phyloP scores from a whole-genome alignment of 257 asterid genomes.

The Agastache rugosa region DNA sequence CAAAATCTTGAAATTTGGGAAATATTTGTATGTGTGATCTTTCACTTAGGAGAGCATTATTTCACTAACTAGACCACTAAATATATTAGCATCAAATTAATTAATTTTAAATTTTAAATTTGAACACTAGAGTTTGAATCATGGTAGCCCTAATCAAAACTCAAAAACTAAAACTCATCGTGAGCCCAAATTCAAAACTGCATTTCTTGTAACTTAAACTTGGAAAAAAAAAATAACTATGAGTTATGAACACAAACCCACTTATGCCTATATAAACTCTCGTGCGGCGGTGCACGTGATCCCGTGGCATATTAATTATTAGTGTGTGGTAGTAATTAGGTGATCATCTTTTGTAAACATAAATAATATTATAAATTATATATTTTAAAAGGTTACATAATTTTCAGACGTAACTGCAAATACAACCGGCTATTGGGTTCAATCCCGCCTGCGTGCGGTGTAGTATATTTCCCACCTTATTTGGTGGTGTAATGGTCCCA shows the following conservation, averaged over 20 bases:
- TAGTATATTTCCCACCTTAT: too few relatives aligned
- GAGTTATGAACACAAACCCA: not conserved
- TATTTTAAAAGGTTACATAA: not conserved
- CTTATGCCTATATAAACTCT: not conserved
- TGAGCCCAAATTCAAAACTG: not conserved
- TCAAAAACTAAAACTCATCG: not conserved
- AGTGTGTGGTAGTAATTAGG: not conserved
- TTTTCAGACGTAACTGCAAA: not conserved
- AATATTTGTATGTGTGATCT: not conserved
- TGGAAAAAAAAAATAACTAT: too few relatives aligned
- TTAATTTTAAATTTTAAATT: not conserved
- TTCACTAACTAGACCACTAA: not conserved
- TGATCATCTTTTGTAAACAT: not conserved
- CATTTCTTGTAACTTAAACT: not conserved
- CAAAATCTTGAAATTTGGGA: too few relatives aligned
- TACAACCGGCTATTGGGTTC: too few relatives aligned
- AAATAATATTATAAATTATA: too few relatives aligned
- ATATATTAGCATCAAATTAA: not conserved
- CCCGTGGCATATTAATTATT: not conserved
- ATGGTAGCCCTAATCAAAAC: not conserved
- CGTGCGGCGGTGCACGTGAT: not conserved
- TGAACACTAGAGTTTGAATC: not conserved
- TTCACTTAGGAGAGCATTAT: too few relatives aligned
- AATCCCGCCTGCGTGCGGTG: too few relatives aligned
- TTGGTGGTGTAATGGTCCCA: too few relatives aligned